Evolutionary conservation across 139 green algal genomes (phyloP).

Genomic region (Zygnema cylindricum): DNA sequence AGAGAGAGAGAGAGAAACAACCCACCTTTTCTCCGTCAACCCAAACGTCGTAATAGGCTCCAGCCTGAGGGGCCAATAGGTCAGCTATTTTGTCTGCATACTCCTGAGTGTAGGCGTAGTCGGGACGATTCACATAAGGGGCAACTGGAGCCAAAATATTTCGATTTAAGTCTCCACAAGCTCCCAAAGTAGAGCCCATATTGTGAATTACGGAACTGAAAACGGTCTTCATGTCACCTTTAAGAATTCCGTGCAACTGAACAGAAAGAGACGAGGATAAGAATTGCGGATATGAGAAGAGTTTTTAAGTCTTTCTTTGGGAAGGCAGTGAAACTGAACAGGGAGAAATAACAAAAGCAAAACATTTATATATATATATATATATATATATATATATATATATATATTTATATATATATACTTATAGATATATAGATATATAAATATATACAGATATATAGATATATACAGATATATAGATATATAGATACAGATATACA

Average conservation of each 20-base stretch:
- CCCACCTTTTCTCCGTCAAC: slow-evolving; percentile 98
- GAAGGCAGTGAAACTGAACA: no score
- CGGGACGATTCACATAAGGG: slow-evolving; percentile 82
- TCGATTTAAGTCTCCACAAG: slow-evolving; percentile 97
- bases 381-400: no score
- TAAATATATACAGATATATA: no score
- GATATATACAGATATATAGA: no score
- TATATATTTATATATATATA: background rate
- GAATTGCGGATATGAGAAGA: no score
- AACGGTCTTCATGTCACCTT: slow-evolving; percentile 97
- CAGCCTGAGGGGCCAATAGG: slow-evolving; percentile 87
- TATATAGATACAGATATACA: no score
- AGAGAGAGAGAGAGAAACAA: background rate
- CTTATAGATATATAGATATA: no score
- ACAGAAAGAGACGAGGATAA: no score
- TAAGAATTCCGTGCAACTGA: slow-evolving; percentile 98
- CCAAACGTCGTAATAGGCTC: slow-evolving; percentile 99
- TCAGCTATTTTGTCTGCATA: slow-evolving; percentile 79
- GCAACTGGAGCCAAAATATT: slow-evolving; percentile 88
- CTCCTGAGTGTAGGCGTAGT: slow-evolving; percentile 73
- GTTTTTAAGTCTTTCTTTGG: no score
- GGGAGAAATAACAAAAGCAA: no score
- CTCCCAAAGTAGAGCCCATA: slow-evolving; percentile 96
- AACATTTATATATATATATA: no score
- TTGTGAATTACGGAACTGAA: slow-evolving; percentile 95